Conservation (phyloP, 1,284 basidiomycete species). For the Naganishia cerealis region DNA sequence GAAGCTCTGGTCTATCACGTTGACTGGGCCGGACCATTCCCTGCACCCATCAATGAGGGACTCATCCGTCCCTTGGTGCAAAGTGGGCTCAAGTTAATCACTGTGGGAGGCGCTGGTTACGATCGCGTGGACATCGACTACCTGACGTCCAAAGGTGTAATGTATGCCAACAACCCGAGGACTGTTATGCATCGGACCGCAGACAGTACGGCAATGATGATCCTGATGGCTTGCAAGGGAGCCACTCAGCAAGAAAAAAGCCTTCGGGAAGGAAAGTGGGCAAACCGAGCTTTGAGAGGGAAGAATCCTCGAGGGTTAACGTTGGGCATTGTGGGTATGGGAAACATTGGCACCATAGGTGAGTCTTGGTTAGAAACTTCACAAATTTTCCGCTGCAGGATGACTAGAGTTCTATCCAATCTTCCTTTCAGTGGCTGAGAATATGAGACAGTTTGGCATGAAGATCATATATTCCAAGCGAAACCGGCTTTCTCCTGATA, state of each 20-base stretch:
- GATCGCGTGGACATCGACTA: constrained; percentile 73
- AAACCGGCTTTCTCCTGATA: constrained; percentile 58
- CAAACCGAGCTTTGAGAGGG: constrained; percentile 18
- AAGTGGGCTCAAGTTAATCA: constrained; percentile 10
- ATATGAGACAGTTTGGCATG: constrained; percentile 62
- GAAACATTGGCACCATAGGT: constrained; percentile 71
- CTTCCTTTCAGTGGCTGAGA: constrained; percentile 4
- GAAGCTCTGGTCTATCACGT: constrained; percentile 13
- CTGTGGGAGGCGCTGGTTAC: constrained; percentile 71
- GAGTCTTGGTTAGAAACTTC: constrained; percentile 41
- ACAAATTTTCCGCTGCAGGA: neutral
- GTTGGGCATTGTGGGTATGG: constrained; percentile 82
- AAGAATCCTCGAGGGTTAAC: constrained; percentile 73
- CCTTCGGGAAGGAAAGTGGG: constrained; percentile 27
- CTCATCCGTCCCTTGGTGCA: constrained; percentile 12
- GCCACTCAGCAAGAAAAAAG: constrained; percentile 27
- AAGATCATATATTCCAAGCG: constrained; percentile 78
- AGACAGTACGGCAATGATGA: constrained; percentile 32
- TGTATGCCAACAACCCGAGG: constrained; percentile 27
- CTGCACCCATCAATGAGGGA: constrained; percentile 9
- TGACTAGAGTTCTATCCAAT: neutral
- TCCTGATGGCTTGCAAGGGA: constrained; percentile 30
- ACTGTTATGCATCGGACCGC: constrained; percentile 29
- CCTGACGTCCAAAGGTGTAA: constrained; percentile 9
- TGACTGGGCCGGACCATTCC: constrained; percentile 18